These are phyloP conservation scores for Ceratobasidium papillatum DNA, from an alignment of 1,284 basidiomycete genomes.

Conservation along the genomic window DNA sequence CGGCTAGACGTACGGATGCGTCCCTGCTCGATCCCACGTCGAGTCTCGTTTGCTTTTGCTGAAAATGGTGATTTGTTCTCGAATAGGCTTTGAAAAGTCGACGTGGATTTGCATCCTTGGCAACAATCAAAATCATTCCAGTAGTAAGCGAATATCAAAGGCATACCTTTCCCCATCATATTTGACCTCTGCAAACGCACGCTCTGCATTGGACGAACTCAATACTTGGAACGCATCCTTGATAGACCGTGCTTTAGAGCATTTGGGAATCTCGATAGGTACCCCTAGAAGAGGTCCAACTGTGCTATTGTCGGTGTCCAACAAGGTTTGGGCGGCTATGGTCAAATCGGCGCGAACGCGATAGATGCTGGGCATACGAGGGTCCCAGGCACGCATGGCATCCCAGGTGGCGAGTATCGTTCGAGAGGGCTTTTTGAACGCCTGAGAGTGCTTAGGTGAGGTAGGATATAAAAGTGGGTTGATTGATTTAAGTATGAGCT, in stretches of 20 bases:
- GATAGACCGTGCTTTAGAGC: conserved; percentile 71
- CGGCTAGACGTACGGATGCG: conserved; percentile 65
- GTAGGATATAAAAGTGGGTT: conserved; percentile 77
- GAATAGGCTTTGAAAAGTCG: conserved; percentile 55
- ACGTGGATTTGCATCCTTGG: conserved; percentile 80
- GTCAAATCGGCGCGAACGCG: conserved; percentile 65
- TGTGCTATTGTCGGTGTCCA: conserved; percentile 50
- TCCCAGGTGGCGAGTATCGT: conserved; percentile 65
- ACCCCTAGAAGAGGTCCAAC: conserved; percentile 58
- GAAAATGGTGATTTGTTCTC: conserved; percentile 72
- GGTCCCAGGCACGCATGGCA: conserved; percentile 79
- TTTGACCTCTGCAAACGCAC: conserved; percentile 79
- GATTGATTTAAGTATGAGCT: conserved; percentile 86
- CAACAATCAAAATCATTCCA: conserved; percentile 9
- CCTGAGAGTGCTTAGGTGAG: conserved; percentile 62
- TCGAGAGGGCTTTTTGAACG: conserved; percentile 60
- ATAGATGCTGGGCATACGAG: conserved; percentile 66
- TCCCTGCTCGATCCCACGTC: conserved; percentile 71
- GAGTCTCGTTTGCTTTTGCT: conserved; percentile 86
- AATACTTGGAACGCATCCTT: conserved; percentile 60
- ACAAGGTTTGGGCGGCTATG: conserved; percentile 64
- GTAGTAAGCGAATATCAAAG: neutral
- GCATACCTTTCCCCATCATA: conserved; percentile 84
- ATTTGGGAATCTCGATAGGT: conserved; percentile 82
- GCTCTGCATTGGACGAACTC: neutral